Percentiles rank a stretch among this genome's conserved stretches.
These are phyloP conservation scores for Ziziphus jujuba DNA, from an alignment of 306 rosid species.

Conservation along the genomic window DNA sequence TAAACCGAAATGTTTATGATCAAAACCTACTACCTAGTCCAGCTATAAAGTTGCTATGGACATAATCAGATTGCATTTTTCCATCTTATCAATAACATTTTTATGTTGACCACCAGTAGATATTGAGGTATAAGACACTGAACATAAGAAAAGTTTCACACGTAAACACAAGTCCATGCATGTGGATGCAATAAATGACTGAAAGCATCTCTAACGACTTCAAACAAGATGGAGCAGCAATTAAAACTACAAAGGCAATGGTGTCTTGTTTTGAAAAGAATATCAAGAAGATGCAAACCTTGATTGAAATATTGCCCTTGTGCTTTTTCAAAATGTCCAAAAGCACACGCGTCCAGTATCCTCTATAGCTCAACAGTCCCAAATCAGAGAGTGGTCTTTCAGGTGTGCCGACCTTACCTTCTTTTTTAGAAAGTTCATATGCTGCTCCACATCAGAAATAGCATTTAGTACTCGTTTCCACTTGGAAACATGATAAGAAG, in stretches of 20 bases:
- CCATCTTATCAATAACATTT: too few species aligned
- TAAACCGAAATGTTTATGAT: not conserved
- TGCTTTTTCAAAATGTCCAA: constrained; percentile 92
- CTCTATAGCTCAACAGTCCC: constrained; percentile 94
- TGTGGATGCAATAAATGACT: not conserved
- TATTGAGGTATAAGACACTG: too few species aligned
- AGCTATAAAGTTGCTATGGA: too few species aligned
- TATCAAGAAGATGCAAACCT: constrained; percentile 48
- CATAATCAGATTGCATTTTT: too few species aligned
- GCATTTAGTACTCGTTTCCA: constrained; percentile 12
- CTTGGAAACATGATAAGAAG: constrained; percentile 4
- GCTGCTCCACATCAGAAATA: constrained; percentile 58
- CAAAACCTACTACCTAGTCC: not conserved
- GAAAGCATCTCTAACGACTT: not conserved
- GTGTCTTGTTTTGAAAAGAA: not conserved
- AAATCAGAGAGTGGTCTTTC: constrained; percentile 99
- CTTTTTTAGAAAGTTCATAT: constrained; percentile 96
- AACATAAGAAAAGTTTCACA: too few species aligned
- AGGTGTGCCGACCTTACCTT: constrained; percentile 97
- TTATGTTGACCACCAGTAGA: too few species aligned
- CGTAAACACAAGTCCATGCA: too few species aligned
- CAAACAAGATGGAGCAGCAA: constrained; percentile 1
- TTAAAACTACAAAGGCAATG: not conserved
- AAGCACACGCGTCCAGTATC: constrained; percentile 98
- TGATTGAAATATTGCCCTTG: constrained; percentile 94